Evolutionary conservation across 805 yeast genomes (phyloP), one percentile per base, ranked within the genome.

Genomic region (Saturnispora bothae): DNA sequence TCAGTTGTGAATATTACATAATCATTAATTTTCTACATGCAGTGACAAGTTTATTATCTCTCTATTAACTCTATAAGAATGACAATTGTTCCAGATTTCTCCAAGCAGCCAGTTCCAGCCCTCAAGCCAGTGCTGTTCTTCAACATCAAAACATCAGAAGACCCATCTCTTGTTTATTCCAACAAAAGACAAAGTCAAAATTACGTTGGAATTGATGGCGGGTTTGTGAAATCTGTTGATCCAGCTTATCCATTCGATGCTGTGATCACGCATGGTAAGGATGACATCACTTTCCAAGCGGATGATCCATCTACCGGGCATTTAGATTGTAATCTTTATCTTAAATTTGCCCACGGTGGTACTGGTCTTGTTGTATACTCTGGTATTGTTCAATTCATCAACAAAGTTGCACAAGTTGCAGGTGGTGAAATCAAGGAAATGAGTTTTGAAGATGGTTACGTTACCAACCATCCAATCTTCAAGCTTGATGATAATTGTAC

Each of bases 271-370:
- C 34, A 38, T 14, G 81, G 82, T 4, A 54, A 55, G 42, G 83
- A 76, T 45, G 71, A 71, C 37, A 58, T 76, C 48, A 60, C 64
- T 4, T 47, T 62, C 16, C 51, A 53, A 27, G 43, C 51, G 19
- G 40, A 57, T 9, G 49, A 49, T n/a, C 55, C 58, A 10, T 8
- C 41, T 1, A 42, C 51, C 29, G 59, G 60, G 16, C 39, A 41
- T 17, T 58, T 74, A 46, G 75, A 72, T 47, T 73, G 79, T 51
- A 64, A 63, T 36, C 41, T 74, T 38, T 70, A 60, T 45, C 64
- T 73, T 23, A 41, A 42, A 15, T 45, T 51, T 34, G 43, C 41
- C 9, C 47, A 42, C 27, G 66, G 61, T 42, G 39, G 48, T 14
- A 57, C 53, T 29, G 78, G 71, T 5, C 61, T 57, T 41, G 47